phyloP scores from a whole-genome alignment of 2,329 filamentous ascomycete species.

The Ophiostoma tasmaniense region DNA sequence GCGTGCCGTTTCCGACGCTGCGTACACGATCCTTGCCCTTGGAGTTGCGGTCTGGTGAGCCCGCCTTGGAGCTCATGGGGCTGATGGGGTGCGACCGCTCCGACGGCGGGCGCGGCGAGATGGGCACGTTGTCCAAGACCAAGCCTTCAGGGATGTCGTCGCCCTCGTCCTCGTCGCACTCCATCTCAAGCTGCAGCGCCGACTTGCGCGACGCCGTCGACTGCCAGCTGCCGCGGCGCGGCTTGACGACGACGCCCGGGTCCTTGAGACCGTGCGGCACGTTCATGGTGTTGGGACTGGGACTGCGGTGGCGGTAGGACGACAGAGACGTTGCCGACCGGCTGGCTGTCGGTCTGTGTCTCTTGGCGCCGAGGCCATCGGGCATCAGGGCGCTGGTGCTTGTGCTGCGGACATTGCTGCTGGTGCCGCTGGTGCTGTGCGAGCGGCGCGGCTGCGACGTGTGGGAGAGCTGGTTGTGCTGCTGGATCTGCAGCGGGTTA shows the following conservation, averaged over 20 bases:
- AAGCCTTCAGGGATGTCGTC: slow-evolving; percentile 73
- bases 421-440: slow-evolving; percentile 26
- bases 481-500: slow-evolving; percentile 34
- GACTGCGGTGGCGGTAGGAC: slow-evolving; percentile 39
- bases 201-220: slow-evolving; percentile 57
- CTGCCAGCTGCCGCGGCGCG: slow-evolving; percentile 63
- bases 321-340: slow-evolving; percentile 35
- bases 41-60: slow-evolving; percentile 43
- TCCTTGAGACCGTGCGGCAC: slow-evolving; percentile 39
- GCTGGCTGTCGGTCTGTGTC: slow-evolving; percentile 26
- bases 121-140: slow-evolving; percentile 71
- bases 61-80: slow-evolving; percentile 43
- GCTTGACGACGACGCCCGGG: slow-evolving; percentile 32
- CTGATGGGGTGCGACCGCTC: slow-evolving; percentile 43
- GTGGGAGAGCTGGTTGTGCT: background rate
- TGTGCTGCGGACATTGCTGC: slow-evolving; percentile 45
- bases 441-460: slow-evolving; percentile 30
- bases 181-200: slow-evolving; percentile 61
- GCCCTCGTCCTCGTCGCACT: slow-evolving; percentile 67
- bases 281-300: slow-evolving; percentile 37
- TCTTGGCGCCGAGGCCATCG: slow-evolving; percentile 24
- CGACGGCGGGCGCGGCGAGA: slow-evolving; percentile 59
- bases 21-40: slow-evolving; percentile 41
- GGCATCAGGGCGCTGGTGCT: slow-evolving; percentile 32
- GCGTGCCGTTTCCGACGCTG: slow-evolving; percentile 57